A percentile compares a stretch with the other conserved stretches of the same genome.
phyloP scores from a whole-genome alignment of 805 yeast species.

The Cyberlindnera japonica region DNA sequence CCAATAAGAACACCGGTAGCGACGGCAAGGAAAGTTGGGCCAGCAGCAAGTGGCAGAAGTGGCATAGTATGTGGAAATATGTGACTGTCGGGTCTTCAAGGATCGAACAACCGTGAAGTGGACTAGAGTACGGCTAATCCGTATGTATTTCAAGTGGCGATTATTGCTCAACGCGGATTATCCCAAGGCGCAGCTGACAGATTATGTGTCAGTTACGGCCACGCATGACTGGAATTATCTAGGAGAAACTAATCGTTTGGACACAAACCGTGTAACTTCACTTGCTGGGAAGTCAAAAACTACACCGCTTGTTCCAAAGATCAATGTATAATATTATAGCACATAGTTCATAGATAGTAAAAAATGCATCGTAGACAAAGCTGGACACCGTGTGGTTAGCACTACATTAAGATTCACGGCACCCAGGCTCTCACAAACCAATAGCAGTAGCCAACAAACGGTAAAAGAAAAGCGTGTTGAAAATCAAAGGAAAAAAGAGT shows the following conservation, averaged over 20 bases:
- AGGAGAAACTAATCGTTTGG: too few relatives aligned
- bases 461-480: not conserved
- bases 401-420: not conserved
- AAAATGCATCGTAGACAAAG: constrained; percentile 6
- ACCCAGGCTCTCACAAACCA: not conserved
- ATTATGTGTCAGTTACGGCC: too few relatives aligned
- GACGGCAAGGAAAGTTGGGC: constrained; percentile 7
- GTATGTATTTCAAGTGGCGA: too few relatives aligned
- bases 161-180: too few relatives aligned
- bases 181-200: too few relatives aligned
- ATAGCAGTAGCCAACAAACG: not conserved
- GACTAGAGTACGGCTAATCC: too few relatives aligned
- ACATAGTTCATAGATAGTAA: constrained; percentile 8
- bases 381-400: not conserved
- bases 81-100: not conserved
- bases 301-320: too few relatives aligned
- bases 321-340: constrained; percentile 1
- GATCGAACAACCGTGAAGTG: too few relatives aligned
- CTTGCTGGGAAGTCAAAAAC: too few relatives aligned
- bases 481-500: not conserved
- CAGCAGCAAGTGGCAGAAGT: constrained; percentile 8
- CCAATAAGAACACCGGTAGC: constrained; percentile 13
- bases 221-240: too few relatives aligned
- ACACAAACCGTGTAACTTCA: too few relatives aligned
- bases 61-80: too few relatives aligned